Evolutionary conservation across 108 stramenopile species (phyloP), one percentile per base, ranked within the genome.

Genomic region (Schizochytrium sp.): DNA sequence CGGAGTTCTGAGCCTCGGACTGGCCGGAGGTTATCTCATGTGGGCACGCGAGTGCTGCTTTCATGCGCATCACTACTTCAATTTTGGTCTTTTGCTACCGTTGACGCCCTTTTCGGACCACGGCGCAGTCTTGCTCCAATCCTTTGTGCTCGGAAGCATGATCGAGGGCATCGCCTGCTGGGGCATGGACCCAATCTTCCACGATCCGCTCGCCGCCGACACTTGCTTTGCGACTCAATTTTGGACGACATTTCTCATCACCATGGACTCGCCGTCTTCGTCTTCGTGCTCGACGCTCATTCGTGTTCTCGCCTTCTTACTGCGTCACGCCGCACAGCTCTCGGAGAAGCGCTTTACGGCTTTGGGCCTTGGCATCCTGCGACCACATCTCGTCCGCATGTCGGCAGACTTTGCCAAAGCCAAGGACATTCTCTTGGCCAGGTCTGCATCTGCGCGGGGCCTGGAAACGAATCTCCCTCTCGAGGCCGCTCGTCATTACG

Each of bases 141-240:
- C 48, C 19, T 47, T 55, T 23, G 76, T 23, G 51, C n/a, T 83
- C 51, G 76, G 76, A 6, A 53, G 48, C 51, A 83, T 83, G 4
- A 53, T 83, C 25, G 76, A 83, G 48, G 76, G 76, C 10, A 83
- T 83, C 45, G 45, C 76, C 19, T 47, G 45, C 28, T 83, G 76
- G 76, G 76, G 76, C 45, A 83, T 83, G 76, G 76, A 83, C 76
- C 76, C 76, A 34, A 8, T 83, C 51, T 83, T 83, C 76, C 76
- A 83, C 51, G 51, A 83, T 45, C 76, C 76, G 16, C 19, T 53
- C 25, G 45, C 48, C 6, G n/a, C 76, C n/a, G 76, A 53, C 76
- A 83, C 76, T 3, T 47, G 51, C 28, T 53, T 53, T 53, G 76
- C 76, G 45, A 53, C 51, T 12, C 48, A 53, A 5, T 83, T 53